Evolutionary conservation across 1,139 yeast genomes (phyloP).

Genomic region (Debaryomyces subglobosus): DNA sequence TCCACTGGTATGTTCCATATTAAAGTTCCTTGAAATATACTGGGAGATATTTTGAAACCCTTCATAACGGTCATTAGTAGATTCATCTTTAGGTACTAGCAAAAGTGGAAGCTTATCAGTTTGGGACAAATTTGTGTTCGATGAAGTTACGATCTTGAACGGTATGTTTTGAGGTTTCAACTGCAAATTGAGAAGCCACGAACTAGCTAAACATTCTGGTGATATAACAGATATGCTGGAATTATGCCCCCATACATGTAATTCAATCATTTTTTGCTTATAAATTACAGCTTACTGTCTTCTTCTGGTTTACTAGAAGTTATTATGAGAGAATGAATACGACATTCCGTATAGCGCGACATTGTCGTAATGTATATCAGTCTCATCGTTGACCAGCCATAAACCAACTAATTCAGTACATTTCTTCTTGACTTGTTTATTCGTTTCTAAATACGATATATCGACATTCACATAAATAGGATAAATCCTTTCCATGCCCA

Average conservation of each 20-base stretch:
- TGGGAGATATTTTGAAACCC: conserved; percentile 55
- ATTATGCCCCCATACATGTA: conserved; percentile 63
- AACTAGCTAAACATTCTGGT: conserved; percentile 43
- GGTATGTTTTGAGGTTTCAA: conserved; percentile 12
- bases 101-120: conserved; percentile 61
- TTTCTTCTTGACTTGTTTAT: neutral
- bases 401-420: neutral
- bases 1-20: conserved; percentile 11
- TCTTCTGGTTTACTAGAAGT: neutral
- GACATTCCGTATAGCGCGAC: conserved; percentile 4
- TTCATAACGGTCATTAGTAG: conserved; percentile 24
- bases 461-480: neutral
- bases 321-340: neutral
- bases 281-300: neutral
- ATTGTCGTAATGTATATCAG: conserved; percentile 3
- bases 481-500: conserved; percentile 10
- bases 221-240: conserved; percentile 37
- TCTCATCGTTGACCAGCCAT: conserved; percentile 4
- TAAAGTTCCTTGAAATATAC: conserved; percentile 30
- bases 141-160: conserved; percentile 52
- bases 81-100: conserved; percentile 25
- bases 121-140: conserved; percentile 60
- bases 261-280: conserved; percentile 26
- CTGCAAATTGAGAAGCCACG: conserved; percentile 32
- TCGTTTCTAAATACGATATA: neutral